These are phyloP conservation scores for Huntiella abstrusa DNA, from an alignment of 2,329 filamentous ascomycete genomes.

Conservation along the genomic window DNA sequence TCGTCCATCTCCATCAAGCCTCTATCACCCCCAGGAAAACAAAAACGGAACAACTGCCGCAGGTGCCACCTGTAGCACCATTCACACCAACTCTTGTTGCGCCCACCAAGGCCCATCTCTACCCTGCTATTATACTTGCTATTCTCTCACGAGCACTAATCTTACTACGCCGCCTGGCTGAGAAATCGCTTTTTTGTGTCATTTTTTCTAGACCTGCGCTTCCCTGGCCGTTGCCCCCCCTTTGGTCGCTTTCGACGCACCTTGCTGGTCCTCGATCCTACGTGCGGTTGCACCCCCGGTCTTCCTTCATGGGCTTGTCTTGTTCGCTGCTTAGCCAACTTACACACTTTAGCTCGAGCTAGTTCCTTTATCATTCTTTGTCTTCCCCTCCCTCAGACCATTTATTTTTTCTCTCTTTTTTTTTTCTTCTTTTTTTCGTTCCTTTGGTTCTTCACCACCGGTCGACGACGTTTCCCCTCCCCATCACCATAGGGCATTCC, in stretches of 20 bases:
- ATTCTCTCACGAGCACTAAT: too few relatives aligned
- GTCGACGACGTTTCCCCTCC: constrained; percentile 6
- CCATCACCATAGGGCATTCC: not conserved
- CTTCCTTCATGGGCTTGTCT: not conserved
- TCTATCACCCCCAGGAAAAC: too few relatives aligned
- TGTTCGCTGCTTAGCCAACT: not conserved
- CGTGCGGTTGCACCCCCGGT: not conserved
- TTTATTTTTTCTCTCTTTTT: constrained; percentile 4
- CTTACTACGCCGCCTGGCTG: not conserved
- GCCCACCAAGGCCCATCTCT: too few relatives aligned
- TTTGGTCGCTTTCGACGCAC: not conserved
- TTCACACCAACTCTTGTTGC: too few relatives aligned
- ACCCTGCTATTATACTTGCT: too few relatives aligned
- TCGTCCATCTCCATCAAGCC: too few relatives aligned
- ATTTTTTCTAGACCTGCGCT: not conserved
- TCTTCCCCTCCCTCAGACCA: not conserved
- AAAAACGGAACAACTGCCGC: too few relatives aligned
- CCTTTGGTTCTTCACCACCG: constrained; percentile 3
- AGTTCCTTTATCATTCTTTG: not conserved
- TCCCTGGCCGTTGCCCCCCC: not conserved
- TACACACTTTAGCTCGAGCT: not conserved
- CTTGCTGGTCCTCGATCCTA: not conserved
- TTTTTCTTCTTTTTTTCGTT: constrained; percentile 5
- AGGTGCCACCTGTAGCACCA: too few relatives aligned
- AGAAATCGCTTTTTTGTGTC: not conserved